Evolutionary conservation across 768 basidiomycete species (phyloP).

Genomic region (Grammothele lineata): DNA sequence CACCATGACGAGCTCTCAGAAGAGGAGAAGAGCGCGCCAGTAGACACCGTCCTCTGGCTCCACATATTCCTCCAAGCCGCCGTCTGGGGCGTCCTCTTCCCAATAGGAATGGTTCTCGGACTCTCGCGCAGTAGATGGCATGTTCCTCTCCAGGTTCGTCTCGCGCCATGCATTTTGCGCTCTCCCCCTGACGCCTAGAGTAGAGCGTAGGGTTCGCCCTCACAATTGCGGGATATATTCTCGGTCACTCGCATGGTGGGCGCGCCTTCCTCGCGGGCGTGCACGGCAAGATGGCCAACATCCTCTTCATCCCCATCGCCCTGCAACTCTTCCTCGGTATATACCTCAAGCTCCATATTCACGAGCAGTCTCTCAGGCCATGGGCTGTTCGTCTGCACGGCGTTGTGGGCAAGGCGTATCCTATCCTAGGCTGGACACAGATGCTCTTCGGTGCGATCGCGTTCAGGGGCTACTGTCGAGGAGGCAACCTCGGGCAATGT

Average conservation of each 20-base stretch:
- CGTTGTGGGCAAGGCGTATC: constrained; percentile 78
- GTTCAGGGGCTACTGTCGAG: constrained; percentile 74
- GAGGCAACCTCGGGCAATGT: constrained; percentile 78
- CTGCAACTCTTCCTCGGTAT: constrained; percentile 71
- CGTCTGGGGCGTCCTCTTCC: constrained; percentile 87
- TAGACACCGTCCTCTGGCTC: constrained; percentile 77
- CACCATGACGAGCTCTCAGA: constrained; percentile 64
- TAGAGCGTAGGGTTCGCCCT: constrained; percentile 66
- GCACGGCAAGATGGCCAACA: constrained; percentile 65
- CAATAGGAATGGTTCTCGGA: constrained; percentile 76
- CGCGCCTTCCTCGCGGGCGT: constrained; percentile 69
- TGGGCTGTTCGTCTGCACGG: constrained; percentile 70
- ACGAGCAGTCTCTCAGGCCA: constrained; percentile 70
- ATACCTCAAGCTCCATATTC: constrained; percentile 89
- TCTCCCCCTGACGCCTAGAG: not conserved
- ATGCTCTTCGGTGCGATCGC: constrained; percentile 82
- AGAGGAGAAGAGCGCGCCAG: constrained; percentile 57
- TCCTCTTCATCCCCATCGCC: constrained; percentile 62
- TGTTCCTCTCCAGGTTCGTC: constrained; percentile 75
- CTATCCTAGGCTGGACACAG: constrained; percentile 84
- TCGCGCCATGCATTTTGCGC: no score
- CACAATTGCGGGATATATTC: constrained; percentile 67
- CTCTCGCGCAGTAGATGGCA: constrained; percentile 84
- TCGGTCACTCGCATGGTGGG: constrained; percentile 87
- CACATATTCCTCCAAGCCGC: constrained; percentile 76